Evolutionary conservation across 106 monocot genomes (phyloP).

Genomic region (Ottelia alismoides): DNA sequence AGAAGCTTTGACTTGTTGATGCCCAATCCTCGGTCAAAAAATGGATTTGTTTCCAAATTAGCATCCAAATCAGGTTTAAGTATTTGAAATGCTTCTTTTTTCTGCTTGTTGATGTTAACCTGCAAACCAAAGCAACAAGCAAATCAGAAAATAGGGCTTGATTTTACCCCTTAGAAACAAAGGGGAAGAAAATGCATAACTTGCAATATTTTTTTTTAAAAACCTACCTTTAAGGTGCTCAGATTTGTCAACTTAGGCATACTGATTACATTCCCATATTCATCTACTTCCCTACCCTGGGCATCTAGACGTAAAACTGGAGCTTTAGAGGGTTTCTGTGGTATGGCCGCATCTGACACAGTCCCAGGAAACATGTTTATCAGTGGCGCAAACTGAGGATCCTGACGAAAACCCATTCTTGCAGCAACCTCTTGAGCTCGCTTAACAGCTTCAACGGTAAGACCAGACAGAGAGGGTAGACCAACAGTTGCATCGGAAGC

Average conservation of each 20-base stretch:
- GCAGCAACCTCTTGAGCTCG: conserved; percentile 90
- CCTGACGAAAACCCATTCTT: conserved; percentile 88
- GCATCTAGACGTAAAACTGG: conserved; percentile 90
- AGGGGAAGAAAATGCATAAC: no score
- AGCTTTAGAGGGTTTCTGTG: conserved; percentile 74
- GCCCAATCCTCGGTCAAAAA: conserved; percentile 85
- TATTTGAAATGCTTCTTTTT: conserved; percentile 98
- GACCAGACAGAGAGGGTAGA: conserved; percentile 19
- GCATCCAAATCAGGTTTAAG: conserved; percentile 81
- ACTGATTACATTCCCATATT: conserved; percentile 78
- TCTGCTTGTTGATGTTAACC: conserved; percentile 98
- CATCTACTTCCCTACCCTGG: conserved; percentile 92
- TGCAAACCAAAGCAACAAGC: conserved; percentile 8
- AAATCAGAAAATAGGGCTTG: neutral
- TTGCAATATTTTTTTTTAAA: no score
- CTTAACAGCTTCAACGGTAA: conserved; percentile 73
- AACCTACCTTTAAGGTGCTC: conserved; percentile 80
- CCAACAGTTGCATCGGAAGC: conserved; percentile 10
- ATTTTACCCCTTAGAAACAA: no score
- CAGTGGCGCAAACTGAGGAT: conserved; percentile 88
- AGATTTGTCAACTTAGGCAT: conserved; percentile 61
- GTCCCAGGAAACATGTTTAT: conserved; percentile 95
- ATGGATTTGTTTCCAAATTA: conserved; percentile 26
- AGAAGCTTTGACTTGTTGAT: conserved; percentile 74
- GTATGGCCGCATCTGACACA: conserved; percentile 26